Percentiles rank a stretch among this genome's conserved stretches.
Evolutionary conservation across 2,329 filamentous ascomycete genomes (phyloP).

Genomic region (Daldinia eschscholtzii): DNA sequence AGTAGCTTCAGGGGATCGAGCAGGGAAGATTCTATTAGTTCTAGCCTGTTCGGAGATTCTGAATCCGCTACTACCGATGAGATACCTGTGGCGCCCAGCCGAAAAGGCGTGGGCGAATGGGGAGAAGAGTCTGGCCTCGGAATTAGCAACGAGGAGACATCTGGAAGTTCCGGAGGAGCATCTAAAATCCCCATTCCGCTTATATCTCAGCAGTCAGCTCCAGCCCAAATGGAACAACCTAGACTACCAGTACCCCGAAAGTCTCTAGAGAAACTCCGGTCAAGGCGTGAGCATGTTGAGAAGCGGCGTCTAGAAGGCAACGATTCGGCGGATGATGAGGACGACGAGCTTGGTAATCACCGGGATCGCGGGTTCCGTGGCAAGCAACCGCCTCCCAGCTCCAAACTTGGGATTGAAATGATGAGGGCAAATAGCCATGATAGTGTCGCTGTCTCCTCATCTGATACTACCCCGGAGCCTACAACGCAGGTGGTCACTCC

Average conservation of each 20-base stretch:
- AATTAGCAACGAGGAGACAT: conserved; percentile 74
- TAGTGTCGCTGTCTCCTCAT: conserved; percentile 71
- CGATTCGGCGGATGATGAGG: conserved; percentile 94
- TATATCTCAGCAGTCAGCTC: conserved; percentile 73
- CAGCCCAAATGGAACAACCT: conserved; percentile 68
- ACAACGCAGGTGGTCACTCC: conserved; percentile 67
- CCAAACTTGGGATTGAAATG: conserved; percentile 96
- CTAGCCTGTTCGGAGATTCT: conserved; percentile 87
- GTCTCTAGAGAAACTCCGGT: conserved; percentile 79
- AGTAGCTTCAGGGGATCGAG: conserved; percentile 84
- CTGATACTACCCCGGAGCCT: conserved; percentile 65
- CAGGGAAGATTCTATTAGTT: conserved; percentile 88
- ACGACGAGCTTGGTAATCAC: conserved; percentile 83
- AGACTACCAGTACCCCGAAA: conserved; percentile 66
- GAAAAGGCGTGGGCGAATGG: conserved; percentile 83
- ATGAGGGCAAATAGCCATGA: conserved; percentile 96
- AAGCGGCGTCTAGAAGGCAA: conserved; percentile 77
- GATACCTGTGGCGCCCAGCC: conserved; percentile 78
- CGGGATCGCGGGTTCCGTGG: conserved; percentile 59
- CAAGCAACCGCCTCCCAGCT: conserved; percentile 75
- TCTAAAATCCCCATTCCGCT: conserved; percentile 65
- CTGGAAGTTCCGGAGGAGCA: conserved; percentile 52
- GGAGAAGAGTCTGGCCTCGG: conserved; percentile 78
- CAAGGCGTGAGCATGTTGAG: conserved; percentile 81
- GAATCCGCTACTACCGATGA: conserved; percentile 85